phyloP scores from a whole-genome alignment of 2,329 filamentous ascomycete species.

The Sphaerulina musiva region DNA sequence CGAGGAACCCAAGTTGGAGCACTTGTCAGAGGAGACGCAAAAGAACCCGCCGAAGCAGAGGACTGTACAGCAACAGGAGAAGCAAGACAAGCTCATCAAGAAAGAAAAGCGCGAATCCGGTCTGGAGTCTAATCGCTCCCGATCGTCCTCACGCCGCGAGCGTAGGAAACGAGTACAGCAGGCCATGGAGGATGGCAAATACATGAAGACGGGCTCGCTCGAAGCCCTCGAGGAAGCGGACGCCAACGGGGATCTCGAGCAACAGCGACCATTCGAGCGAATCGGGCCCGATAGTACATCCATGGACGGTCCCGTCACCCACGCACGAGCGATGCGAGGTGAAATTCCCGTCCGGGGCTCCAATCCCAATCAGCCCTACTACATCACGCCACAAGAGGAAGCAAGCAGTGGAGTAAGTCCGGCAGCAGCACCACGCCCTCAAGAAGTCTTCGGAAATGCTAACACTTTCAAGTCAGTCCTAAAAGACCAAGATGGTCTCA shows the following conservation, averaged over 20 bases:
- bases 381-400: slow-evolving; percentile 26
- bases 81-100: slow-evolving; percentile 37
- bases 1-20: slow-evolving; percentile 25
- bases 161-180: slow-evolving; percentile 44
- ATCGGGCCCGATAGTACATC: slow-evolving; percentile 51
- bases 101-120: slow-evolving; percentile 29
- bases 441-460: not conserved
- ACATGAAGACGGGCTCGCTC: slow-evolving; percentile 46
- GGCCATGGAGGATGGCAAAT: slow-evolving; percentile 43
- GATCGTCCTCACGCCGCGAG: slow-evolving; percentile 43
- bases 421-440: not conserved
- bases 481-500: slow-evolving; percentile 59
- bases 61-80: slow-evolving; percentile 43
- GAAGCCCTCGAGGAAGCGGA: slow-evolving; percentile 48
- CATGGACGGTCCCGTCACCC: slow-evolving; percentile 52
- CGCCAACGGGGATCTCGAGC: slow-evolving; percentile 43
- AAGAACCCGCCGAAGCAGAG: slow-evolving; percentile 31
- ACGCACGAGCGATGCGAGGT: slow-evolving; percentile 48
- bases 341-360: slow-evolving; percentile 50
- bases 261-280: slow-evolving; percentile 49
- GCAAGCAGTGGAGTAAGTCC: slow-evolving; percentile 18
- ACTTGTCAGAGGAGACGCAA: slow-evolving; percentile 21
- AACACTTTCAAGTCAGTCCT: slow-evolving; percentile 29
- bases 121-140: slow-evolving; percentile 40
- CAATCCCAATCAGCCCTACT: slow-evolving; percentile 46